Evolutionary conservation across 1,284 basidiomycete species (phyloP).

Genomic region (Leccinum subrobustum): DNA sequence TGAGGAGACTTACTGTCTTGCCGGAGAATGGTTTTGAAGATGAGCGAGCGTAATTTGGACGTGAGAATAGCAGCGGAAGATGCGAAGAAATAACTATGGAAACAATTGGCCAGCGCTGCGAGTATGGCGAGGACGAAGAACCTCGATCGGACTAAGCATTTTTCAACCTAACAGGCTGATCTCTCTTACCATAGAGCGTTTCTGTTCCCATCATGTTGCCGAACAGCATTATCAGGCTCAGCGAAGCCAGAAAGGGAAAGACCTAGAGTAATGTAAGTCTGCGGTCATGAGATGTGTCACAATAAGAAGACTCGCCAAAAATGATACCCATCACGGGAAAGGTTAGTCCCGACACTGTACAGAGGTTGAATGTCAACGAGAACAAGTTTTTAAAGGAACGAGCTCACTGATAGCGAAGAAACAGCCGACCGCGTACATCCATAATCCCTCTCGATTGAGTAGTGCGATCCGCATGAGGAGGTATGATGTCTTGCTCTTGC

Average conservation of each 20-base stretch:
- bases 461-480: neutral
- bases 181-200: neutral
- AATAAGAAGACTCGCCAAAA: neutral
- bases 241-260: neutral
- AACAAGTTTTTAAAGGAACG: neutral
- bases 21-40: constrained; percentile 76
- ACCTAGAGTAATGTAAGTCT: neutral
- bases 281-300: neutral
- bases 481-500: neutral
- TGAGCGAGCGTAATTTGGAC: constrained; percentile 62
- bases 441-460: neutral
- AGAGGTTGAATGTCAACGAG: neutral
- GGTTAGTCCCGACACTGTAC: neutral
- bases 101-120: constrained; percentile 57
- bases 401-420: neutral
- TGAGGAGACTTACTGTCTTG: constrained; percentile 66
- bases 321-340: neutral
- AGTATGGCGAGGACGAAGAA: constrained; percentile 83
- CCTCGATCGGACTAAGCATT: constrained; percentile 35
- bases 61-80: constrained; percentile 68
- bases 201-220: neutral
- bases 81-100: constrained; percentile 71
- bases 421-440: neutral
- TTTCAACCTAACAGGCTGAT: neutral
- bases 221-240: neutral